A percentile compares a stretch with the other conserved stretches of the same genome.
phyloP scores from a whole-genome alignment of 768 basidiomycete species.

The Pluteus cervinus region DNA sequence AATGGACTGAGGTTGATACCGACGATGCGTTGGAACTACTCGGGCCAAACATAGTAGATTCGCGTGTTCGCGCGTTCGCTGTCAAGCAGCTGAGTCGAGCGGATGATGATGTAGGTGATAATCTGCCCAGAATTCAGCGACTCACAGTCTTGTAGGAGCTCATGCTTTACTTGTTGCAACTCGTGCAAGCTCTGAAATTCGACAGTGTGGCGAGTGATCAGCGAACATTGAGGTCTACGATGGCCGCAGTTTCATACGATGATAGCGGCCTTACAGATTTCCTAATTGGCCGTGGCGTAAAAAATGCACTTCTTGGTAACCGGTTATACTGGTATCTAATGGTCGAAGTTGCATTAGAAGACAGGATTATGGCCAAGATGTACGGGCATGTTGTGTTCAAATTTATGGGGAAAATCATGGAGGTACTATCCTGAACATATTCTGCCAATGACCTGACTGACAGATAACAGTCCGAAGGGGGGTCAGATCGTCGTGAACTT shows the following conservation, averaged over 20 bases:
- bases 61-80: conserved; percentile 89
- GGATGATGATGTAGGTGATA: conserved; percentile 78
- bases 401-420: conserved; percentile 83
- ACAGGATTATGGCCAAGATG: conserved; percentile 85
- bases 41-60: conserved; percentile 86
- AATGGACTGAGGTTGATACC: conserved; percentile 96
- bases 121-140: background rate
- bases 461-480: conserved; percentile 53
- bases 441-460: background rate
- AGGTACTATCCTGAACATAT: conserved; percentile 42
- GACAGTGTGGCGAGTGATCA: conserved; percentile 79
- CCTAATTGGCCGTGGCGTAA: conserved; percentile 77
- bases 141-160: conserved; percentile 61
- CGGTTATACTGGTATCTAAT: conserved; percentile 96
- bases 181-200: conserved; percentile 97
- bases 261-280: conserved; percentile 94
- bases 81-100: conserved; percentile 87
- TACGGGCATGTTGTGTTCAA: conserved; percentile 87
- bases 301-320: conserved; percentile 83
- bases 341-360: conserved; percentile 90
- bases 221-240: conserved; percentile 63
- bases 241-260: conserved; percentile 77
- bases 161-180: conserved; percentile 85
- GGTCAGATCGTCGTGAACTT: conserved; percentile 78
- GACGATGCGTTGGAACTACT: conserved; percentile 95